Evolutionary conservation across 2,329 filamentous ascomycete species (phyloP).

Genomic region (Botrytis galanthina): DNA sequence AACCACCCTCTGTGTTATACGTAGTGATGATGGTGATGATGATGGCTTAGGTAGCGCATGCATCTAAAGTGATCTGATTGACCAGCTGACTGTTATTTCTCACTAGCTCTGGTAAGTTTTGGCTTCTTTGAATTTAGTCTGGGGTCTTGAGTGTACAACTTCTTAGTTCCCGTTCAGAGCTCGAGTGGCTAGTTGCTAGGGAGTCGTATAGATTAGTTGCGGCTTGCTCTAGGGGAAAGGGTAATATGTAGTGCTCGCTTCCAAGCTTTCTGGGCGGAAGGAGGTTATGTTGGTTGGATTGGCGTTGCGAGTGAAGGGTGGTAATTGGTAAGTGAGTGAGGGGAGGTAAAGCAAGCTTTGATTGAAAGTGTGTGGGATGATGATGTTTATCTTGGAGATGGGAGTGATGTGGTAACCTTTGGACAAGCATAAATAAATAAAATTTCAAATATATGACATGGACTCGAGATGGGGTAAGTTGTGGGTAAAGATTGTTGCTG

Average conservation of each 20-base stretch:
- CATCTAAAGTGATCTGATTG: background rate
- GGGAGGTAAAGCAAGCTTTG: background rate
- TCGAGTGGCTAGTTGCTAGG: background rate
- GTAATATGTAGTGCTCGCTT: background rate
- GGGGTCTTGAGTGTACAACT: background rate
- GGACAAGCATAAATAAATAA: background rate
- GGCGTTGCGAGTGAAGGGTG: background rate
- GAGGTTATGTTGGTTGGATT: background rate
- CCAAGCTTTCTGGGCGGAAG: background rate
- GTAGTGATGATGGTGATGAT: constrained; percentile 2
- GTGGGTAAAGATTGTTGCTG: constrained; percentile 6
- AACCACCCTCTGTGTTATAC: background rate
- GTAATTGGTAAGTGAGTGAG: constrained; percentile 2
- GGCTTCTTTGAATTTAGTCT: background rate
- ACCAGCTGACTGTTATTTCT: constrained; percentile 5
- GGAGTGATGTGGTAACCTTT: background rate
- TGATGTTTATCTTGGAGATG: background rate
- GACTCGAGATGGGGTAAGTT: background rate
- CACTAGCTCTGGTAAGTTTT: background rate
- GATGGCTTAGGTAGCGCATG: constrained; percentile 5
- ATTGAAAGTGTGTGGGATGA: background rate
- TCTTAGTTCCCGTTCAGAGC: background rate
- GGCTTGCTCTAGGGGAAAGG: constrained; percentile 1
- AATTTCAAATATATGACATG: background rate
- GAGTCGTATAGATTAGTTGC: constrained; percentile 3